A percentile compares a stretch with the other conserved stretches of the same genome.
Evolutionary conservation across 2,329 filamentous ascomycete species (phyloP).

Genomic region (Stemphylium vesicarium): DNA sequence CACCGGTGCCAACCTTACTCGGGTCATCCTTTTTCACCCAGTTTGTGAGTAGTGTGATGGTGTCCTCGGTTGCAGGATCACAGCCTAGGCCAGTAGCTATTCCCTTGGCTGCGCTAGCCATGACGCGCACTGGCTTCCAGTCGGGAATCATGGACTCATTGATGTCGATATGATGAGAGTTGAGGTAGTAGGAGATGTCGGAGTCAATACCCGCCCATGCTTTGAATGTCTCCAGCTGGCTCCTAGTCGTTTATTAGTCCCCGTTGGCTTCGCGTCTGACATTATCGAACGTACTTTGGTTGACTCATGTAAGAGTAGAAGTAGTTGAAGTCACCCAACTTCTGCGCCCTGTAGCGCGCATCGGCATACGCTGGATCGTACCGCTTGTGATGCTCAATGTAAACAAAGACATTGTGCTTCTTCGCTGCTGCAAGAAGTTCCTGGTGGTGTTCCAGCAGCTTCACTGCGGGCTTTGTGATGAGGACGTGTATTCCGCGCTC

Average conservation of each 20-base stretch:
- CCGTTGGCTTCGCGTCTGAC: conserved; percentile 36
- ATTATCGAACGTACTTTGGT: conserved; percentile 51
- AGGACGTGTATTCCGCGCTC: conserved; percentile 87
- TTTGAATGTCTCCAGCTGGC: conserved; percentile 91
- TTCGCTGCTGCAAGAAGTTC: conserved; percentile 73
- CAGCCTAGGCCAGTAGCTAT: conserved; percentile 81
- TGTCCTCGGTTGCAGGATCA: conserved; percentile 83
- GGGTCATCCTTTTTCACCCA: conserved; percentile 78
- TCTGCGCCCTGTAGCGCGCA: conserved; percentile 76
- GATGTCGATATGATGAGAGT: conserved; percentile 92
- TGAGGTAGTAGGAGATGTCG: conserved; percentile 95
- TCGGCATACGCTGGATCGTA: conserved; percentile 93
- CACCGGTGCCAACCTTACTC: conserved; percentile 77
- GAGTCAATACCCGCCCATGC: conserved; percentile 91
- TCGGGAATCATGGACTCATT: conserved; percentile 90
- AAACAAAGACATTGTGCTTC: conserved; percentile 83
- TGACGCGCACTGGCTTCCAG: conserved; percentile 79
- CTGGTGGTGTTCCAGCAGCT: conserved; percentile 80
- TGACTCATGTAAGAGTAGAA: conserved; percentile 98
- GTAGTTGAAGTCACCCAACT: conserved; percentile 94
- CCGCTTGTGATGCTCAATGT: conserved; percentile 95
- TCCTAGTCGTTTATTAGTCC: conserved; percentile 79
- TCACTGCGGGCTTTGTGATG: conserved; percentile 92
- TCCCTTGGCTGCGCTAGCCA: conserved; percentile 77
- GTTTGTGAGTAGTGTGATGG: conserved; percentile 87